Conservation (phyloP, 2,329 filamentous ascomycete species). For the Chrysoporthe deuterocubensis region DNA sequence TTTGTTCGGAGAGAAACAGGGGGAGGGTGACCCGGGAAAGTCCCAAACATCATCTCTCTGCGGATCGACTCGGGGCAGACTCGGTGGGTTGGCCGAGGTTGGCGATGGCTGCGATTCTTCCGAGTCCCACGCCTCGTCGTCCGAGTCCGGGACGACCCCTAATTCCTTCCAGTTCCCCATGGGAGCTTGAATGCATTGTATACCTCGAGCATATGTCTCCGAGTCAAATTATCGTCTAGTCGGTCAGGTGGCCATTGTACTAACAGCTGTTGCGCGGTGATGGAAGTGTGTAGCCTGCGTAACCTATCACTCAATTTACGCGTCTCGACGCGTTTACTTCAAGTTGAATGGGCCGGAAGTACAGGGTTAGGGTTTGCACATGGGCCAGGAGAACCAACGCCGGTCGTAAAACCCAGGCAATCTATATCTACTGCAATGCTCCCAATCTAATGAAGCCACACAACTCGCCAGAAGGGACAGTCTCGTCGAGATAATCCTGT, state of each 20-base stretch:
- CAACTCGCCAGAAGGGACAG: background rate
- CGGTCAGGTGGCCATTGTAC: constrained; percentile 9
- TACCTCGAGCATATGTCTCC: background rate
- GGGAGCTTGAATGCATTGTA: constrained; percentile 31
- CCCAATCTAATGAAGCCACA: background rate
- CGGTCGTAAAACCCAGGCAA: background rate
- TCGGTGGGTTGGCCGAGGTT: constrained; percentile 19
- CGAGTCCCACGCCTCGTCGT: constrained; percentile 47
- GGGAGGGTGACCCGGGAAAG: constrained; percentile 37
- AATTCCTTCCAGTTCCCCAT: constrained; percentile 50
- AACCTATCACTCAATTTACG: background rate
- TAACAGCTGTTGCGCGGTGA: background rate
- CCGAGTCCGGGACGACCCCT: constrained; percentile 50
- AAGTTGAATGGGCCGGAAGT: background rate
- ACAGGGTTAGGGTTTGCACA: constrained; percentile 5
- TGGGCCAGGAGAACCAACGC: background rate
- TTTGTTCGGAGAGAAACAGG: background rate
- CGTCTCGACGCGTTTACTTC: constrained; percentile 6
- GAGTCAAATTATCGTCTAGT: background rate
- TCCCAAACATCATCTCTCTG: constrained; percentile 36
- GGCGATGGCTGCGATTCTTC: constrained; percentile 37
- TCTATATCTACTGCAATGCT: background rate
- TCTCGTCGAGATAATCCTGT: background rate
- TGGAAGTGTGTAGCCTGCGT: background rate
- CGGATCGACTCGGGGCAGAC: constrained; percentile 2